phyloP scores from a whole-genome alignment of 805 yeast genomes.

The Tetrapisispora pingtungensis region DNA sequence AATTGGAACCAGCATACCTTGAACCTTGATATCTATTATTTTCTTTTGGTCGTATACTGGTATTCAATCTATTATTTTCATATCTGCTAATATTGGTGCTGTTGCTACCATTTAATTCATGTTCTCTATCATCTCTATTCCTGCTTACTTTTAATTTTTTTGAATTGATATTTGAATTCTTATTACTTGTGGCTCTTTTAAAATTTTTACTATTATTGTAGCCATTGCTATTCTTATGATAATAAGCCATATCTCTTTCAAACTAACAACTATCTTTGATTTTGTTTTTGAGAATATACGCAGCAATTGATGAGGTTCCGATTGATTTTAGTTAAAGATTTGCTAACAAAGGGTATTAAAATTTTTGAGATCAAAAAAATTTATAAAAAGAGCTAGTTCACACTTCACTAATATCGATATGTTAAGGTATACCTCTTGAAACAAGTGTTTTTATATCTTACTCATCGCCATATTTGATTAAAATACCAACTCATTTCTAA shows the following conservation, averaged over 20 bases:
- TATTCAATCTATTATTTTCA: not conserved
- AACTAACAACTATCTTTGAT: too few species aligned
- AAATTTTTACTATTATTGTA: not conserved
- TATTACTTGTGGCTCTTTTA: not conserved
- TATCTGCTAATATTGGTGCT: slow-evolving; percentile 1
- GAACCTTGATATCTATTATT: slow-evolving; percentile 11
- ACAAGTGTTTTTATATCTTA: too few species aligned
- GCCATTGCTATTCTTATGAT: not conserved
- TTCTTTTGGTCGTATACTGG: slow-evolving; percentile 2
- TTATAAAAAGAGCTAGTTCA: too few species aligned
- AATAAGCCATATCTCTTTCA: not conserved
- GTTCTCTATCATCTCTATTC: slow-evolving; percentile 1
- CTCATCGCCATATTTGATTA: too few species aligned
- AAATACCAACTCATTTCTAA: too few species aligned
- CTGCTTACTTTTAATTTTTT: not conserved
- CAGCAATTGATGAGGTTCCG: too few species aligned
- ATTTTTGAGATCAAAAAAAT: too few species aligned
- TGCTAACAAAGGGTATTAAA: too few species aligned
- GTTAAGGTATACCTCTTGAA: too few species aligned
- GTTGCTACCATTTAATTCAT: not conserved
- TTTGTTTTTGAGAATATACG: too few species aligned
- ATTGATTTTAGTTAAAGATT: too few species aligned
- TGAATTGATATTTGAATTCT: not conserved
- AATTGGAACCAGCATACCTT: slow-evolving; percentile 7
- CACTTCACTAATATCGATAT: too few species aligned